phyloP scores from a whole-genome alignment of 805 yeast genomes.

The Kuraishia piskuri region DNA sequence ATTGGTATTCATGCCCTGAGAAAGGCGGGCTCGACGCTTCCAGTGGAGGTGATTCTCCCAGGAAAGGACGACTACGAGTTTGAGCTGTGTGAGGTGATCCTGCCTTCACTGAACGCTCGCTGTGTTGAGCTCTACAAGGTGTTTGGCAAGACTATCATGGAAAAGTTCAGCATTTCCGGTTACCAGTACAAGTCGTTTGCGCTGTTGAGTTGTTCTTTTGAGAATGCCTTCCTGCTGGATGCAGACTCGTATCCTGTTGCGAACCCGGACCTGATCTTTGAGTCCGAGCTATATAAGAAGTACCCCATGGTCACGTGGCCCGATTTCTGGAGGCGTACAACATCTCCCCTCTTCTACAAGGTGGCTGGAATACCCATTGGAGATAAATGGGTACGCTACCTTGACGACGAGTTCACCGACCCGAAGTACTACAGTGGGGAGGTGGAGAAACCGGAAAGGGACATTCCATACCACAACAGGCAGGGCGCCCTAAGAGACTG shows the following conservation, averaged over 20 bases:
- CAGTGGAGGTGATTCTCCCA: slow-evolving; percentile 80
- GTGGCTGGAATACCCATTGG: slow-evolving; percentile 52
- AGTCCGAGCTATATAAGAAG: slow-evolving; percentile 42
- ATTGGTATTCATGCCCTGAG: slow-evolving; percentile 59
- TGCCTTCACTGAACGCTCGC: slow-evolving; percentile 54
- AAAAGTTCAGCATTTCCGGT: slow-evolving; percentile 42
- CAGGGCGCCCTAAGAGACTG: slow-evolving; percentile 62
- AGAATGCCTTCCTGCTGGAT: slow-evolving; percentile 63
- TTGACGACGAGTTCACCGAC: slow-evolving; percentile 22
- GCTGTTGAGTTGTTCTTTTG: slow-evolving; percentile 62
- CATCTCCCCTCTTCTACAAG: slow-evolving; percentile 63
- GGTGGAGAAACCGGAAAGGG: slow-evolving; percentile 16
- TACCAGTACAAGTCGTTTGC: slow-evolving; percentile 71
- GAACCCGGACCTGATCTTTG: slow-evolving; percentile 54
- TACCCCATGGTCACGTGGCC: slow-evolving; percentile 65
- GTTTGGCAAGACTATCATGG: slow-evolving; percentile 45
- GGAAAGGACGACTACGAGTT: slow-evolving; percentile 60
- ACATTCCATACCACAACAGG: slow-evolving; percentile 51
- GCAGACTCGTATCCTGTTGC: slow-evolving; percentile 68
- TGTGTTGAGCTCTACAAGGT: slow-evolving; percentile 61
- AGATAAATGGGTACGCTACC: slow-evolving; percentile 18
- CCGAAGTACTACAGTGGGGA: slow-evolving; percentile 22
- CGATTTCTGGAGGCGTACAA: slow-evolving; percentile 82
- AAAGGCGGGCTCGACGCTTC: slow-evolving; percentile 56
- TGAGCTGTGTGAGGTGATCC: slow-evolving; percentile 54